phyloP scores from a whole-genome alignment of 2,329 filamentous ascomycete genomes.

The Laburnicola sp. region DNA sequence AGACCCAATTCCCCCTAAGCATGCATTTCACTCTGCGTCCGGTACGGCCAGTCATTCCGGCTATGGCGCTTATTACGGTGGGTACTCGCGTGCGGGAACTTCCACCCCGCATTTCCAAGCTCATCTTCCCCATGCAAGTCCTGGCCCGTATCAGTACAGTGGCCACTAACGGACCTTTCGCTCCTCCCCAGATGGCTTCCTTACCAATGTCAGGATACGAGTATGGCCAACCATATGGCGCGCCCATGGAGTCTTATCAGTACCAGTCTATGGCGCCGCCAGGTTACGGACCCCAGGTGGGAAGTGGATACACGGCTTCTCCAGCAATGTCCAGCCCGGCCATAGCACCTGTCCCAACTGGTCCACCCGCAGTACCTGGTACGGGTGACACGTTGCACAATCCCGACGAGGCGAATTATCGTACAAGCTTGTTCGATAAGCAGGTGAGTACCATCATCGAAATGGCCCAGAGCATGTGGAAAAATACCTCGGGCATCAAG shows the following conservation, averaged over 20 bases:
- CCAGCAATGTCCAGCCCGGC: conserved; percentile 34
- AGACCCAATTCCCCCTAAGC: conserved; percentile 56
- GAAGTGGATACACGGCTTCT: conserved; percentile 38
- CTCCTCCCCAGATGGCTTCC: conserved; percentile 38
- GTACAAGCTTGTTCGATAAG: conserved; percentile 42
- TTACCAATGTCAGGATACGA: conserved; percentile 29
- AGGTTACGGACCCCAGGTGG: conserved; percentile 28
- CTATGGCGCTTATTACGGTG: conserved; percentile 39
- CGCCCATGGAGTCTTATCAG: conserved; percentile 34
- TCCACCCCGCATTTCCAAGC: conserved; percentile 42
- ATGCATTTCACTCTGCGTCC: conserved; percentile 39
- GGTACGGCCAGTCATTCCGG: conserved; percentile 23
- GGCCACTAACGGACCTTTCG: conserved; percentile 42
- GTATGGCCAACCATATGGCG: conserved; percentile 35
- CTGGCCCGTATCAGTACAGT: conserved; percentile 42
- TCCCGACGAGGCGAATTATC: conserved; percentile 31
- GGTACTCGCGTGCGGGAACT: conserved; percentile 44
- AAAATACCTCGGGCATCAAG: conserved; percentile 60
- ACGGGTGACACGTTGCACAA: conserved; percentile 20
- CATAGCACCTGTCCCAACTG: conserved; percentile 30
- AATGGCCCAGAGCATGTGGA: conserved; percentile 66
- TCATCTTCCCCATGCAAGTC: conserved; percentile 42
- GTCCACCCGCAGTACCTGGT: conserved; percentile 24
- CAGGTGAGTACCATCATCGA: conserved; percentile 48
- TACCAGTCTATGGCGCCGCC: conserved; percentile 38